Conservation (phyloP, 257 asterid genomes). For the Scutellaria barbata region DNA sequence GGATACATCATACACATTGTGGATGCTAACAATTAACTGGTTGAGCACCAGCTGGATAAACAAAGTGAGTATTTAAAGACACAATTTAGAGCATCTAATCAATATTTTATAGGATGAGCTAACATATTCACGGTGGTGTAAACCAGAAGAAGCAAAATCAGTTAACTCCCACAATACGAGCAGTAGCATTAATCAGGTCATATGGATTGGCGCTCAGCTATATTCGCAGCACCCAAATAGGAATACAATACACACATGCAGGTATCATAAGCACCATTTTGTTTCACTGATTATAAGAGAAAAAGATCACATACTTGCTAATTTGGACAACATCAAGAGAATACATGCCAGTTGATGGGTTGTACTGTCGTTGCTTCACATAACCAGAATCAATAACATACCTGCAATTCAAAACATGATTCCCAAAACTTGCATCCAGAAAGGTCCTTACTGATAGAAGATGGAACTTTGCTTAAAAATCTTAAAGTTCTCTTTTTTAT, state of each 20-base stretch:
- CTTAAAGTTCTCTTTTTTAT: background rate
- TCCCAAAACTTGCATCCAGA: constrained; percentile 19
- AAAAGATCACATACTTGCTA: constrained; percentile 73
- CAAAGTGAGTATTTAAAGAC: constrained; percentile 2
- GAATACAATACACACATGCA: constrained; percentile 17
- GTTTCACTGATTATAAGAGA: constrained; percentile 20
- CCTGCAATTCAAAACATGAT: constrained; percentile 47
- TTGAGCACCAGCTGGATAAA: background rate
- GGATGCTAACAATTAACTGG: background rate
- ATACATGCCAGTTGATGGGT: constrained; percentile 96
- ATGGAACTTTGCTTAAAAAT: background rate
- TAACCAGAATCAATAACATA: constrained; percentile 93
- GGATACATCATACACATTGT: background rate
- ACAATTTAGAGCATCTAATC: background rate
- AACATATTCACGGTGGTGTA: background rate
- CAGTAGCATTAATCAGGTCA: background rate
- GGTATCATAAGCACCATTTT: constrained; percentile 17
- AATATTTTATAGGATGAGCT: background rate
- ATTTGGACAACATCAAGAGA: constrained; percentile 92
- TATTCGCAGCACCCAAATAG: constrained; percentile 4
- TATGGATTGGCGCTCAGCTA: constrained; percentile 1
- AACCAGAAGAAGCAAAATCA: constrained; percentile 2
- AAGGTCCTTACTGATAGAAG: background rate
- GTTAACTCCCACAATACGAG: background rate
- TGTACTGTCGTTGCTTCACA: constrained; percentile 96